Evolutionary conservation across 495 filamentous ascomycete genomes (phyloP).

Genomic region (Staphylotrichum longicolle): DNA sequence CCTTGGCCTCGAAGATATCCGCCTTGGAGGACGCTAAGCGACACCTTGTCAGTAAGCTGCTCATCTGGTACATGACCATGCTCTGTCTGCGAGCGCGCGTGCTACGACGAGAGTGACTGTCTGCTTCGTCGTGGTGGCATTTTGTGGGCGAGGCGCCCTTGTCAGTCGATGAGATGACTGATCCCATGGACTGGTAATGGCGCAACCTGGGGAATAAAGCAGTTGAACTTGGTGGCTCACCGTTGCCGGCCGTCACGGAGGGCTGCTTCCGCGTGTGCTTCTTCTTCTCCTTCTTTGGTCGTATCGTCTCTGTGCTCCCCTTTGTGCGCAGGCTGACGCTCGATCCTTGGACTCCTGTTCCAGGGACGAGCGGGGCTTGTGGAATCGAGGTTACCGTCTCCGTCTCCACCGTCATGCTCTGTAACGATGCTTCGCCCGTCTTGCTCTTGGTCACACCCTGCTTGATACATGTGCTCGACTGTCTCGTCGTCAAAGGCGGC

Average conservation of each 20-base stretch:
- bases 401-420: conserved; percentile 97
- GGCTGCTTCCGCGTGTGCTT: conserved; percentile 70
- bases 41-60: conserved; percentile 52
- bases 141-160: conserved; percentile 32
- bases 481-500: conserved; percentile 43
- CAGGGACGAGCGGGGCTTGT: conserved; percentile 76
- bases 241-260: conserved; percentile 65
- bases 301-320: conserved; percentile 88
- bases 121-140: conserved; percentile 38
- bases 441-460: conserved; percentile 51
- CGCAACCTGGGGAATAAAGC: conserved; percentile 25
- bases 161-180: conserved; percentile 34
- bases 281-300: conserved; percentile 91
- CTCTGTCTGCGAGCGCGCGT: conserved; percentile 26
- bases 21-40: conserved; percentile 85
- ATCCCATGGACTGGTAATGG: conserved; percentile 40
- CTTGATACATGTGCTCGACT: conserved; percentile 46
- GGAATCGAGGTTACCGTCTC: conserved; percentile 92
- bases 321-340: conserved; percentile 79
- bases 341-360: conserved; percentile 59
- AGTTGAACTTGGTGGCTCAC: conserved; percentile 52
- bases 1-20: conserved; percentile 95
- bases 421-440: conserved; percentile 69
- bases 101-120: conserved; percentile 20
- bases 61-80: conserved; percentile 38